Base-by-base conservation (phyloP, 1,284 basidiomycete genomes). In the Volvariella volvacea region DNA sequence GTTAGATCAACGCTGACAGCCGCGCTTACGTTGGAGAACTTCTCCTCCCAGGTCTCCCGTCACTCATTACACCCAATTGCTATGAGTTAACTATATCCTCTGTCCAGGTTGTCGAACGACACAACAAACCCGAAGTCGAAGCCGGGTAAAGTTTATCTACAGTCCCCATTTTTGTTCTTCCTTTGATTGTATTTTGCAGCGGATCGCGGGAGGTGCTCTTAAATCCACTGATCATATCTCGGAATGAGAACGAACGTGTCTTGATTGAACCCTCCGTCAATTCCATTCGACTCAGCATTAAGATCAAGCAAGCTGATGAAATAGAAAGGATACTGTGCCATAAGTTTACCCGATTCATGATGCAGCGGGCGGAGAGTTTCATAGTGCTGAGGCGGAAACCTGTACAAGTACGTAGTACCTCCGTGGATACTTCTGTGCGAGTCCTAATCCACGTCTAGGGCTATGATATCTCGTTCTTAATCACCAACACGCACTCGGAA, bases 331-430 rank as follows among this genome's bases (percentile, higher is more conserved):
- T 99, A 54, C 71, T 99, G 36, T 96, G 92, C 60, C 92, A 97
- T 71, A 94, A 98, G 66, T 98, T 99, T 64, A 96, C 93, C n/a
- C 78, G 96, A 39, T 99, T 99, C 73, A 88, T 99, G 83, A 98
- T 93, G 87, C 92, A 95, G 71, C 76, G 96, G 41, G 96, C 96
- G 15, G 96, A 99, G 70, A 89, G 82, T 64, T 99, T 99, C 63
- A 81, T 99, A 45, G 91, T 99, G 53, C 74, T 99, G 56, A 79
- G 96, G 60, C 77, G 96, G 64, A 96, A 95, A 65, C 92, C 96
- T 15, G 85, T 99, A 39, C 74, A 80, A 50, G 92, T 91, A 56
- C 58, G 80, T 28, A 38, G 31, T 41, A 7, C 22, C 33, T 43
- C n/a, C 41, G 42, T 39, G 33, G 34, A 16, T 22, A 17, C 37